A percentile compares a stretch with the other conserved stretches of the same genome.
Conservation (phyloP, 495 filamentous ascomycete species). For the Diplogelasinospora grovesii region DNA sequence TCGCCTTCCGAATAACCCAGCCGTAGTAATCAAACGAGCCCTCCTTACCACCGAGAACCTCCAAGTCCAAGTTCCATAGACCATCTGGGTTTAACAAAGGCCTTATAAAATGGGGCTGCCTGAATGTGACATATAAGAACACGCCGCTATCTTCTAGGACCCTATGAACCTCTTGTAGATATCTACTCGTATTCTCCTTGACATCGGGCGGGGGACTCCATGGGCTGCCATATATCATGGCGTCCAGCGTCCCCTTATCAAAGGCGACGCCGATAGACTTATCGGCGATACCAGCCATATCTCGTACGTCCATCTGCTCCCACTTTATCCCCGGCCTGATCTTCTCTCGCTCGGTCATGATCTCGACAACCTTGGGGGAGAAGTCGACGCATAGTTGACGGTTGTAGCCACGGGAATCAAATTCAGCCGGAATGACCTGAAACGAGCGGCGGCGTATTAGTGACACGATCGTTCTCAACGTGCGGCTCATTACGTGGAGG, state of each 20-base stretch:
- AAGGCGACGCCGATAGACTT: constrained; percentile 49
- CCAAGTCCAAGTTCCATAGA: constrained; percentile 37
- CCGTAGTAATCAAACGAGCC: constrained; percentile 47
- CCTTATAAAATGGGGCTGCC: constrained; percentile 56
- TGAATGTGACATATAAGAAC: constrained; percentile 53
- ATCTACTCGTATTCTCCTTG: constrained; percentile 40
- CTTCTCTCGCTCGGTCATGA: constrained; percentile 41
- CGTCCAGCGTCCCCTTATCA: constrained; percentile 57
- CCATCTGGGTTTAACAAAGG: constrained; percentile 40
- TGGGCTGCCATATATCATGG: constrained; percentile 52
- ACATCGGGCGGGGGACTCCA: constrained; percentile 53
- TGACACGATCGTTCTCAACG: not conserved
- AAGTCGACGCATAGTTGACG: constrained; percentile 55
- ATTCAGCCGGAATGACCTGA: constrained; percentile 45
- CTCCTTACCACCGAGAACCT: constrained; percentile 32
- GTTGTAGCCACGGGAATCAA: constrained; percentile 41
- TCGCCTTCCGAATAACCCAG: constrained; percentile 37
- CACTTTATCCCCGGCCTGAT: constrained; percentile 36
- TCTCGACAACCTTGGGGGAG: constrained; percentile 43
- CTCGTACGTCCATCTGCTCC: constrained; percentile 46
- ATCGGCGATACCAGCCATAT: constrained; percentile 32
- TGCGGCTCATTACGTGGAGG: not conserved
- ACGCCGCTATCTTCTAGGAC: constrained; percentile 47
- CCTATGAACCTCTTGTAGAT: constrained; percentile 48
- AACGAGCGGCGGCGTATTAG: constrained; percentile 5